Conservation (phyloP, 2,329 filamentous ascomycete genomes). For the Scedosporium dehoogii region DNA sequence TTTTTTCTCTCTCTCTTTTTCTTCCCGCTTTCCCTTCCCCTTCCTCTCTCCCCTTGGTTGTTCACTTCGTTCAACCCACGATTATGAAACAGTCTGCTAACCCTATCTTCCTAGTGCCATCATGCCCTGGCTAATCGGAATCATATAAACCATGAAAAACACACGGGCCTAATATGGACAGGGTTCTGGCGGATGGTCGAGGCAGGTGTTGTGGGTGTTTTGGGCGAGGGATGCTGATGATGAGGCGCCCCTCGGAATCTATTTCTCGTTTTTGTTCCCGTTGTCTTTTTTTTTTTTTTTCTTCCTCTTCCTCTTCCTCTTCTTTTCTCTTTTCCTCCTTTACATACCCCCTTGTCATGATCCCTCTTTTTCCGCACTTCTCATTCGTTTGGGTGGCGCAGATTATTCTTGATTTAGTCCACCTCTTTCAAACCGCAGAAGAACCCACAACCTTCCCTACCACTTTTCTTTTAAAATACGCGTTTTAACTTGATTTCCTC, state of each 20-base stretch:
- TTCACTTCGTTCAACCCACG: no score
- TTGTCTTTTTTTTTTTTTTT: background rate
- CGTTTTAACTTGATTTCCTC: background rate
- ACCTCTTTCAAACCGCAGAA: background rate
- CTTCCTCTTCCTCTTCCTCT: constrained; percentile 6
- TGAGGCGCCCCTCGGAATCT: no score
- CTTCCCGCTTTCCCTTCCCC: constrained; percentile 4
- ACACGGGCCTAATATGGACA: no score
- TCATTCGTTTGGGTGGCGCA: background rate
- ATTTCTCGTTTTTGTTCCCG: no score
- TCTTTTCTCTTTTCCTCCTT: constrained; percentile 5
- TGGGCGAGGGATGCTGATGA: no score
- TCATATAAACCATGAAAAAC: no score
- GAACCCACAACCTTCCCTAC: background rate
- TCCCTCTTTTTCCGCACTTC: background rate
- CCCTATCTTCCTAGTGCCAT: no score
- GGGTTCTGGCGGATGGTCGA: no score
- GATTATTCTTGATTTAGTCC: background rate
- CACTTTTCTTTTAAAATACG: background rate
- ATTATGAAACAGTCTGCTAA: no score
- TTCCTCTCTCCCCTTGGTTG: constrained; percentile 5
- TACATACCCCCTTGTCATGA: background rate
- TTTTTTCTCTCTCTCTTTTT: background rate
- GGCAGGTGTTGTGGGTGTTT: no score
- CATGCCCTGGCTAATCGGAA: no score